Conservation (phyloP, 139 green algal genomes). For the Spirogloea muscicola region DNA sequence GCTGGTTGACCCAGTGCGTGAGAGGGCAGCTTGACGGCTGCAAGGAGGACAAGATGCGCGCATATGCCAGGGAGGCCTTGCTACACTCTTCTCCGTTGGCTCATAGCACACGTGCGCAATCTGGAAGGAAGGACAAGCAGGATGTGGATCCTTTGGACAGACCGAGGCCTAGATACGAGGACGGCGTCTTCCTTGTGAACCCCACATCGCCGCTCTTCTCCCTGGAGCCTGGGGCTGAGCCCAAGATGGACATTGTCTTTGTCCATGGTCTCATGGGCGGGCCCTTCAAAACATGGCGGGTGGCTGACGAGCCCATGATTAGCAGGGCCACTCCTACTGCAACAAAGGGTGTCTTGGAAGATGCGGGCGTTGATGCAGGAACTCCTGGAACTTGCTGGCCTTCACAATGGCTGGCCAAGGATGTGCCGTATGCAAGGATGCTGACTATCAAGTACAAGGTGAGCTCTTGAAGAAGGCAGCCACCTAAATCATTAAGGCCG, state of each 20-base stretch:
- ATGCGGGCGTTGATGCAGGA: background rate
- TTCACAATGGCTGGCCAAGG: constrained; percentile 34
- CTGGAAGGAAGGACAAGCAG: too few species aligned
- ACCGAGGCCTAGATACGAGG: background rate
- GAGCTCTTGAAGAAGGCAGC: background rate
- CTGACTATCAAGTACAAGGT: constrained; percentile 53
- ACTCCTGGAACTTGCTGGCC: constrained; percentile 39
- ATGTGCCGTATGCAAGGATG: constrained; percentile 41
- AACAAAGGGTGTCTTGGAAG: background rate
- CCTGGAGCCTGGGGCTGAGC: constrained; percentile 9
- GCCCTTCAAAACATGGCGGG: constrained; percentile 52
- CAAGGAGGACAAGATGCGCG: too few species aligned
- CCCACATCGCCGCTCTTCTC: background rate
- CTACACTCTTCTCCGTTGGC: too few species aligned
- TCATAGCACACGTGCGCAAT: too few species aligned
- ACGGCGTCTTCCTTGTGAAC: constrained; percentile 2
- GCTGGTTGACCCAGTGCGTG: too few species aligned
- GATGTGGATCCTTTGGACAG: too few species aligned
- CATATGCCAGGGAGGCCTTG: too few species aligned
- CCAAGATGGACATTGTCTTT: constrained; percentile 52
- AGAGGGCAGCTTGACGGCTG: too few species aligned
- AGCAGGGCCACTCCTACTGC: too few species aligned
- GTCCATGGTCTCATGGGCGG: constrained; percentile 51
- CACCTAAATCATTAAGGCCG: background rate
- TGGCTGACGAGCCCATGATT: constrained; percentile 9